phyloP scores from a whole-genome alignment of 805 yeast genomes.

The Starmera pachycereana region DNA sequence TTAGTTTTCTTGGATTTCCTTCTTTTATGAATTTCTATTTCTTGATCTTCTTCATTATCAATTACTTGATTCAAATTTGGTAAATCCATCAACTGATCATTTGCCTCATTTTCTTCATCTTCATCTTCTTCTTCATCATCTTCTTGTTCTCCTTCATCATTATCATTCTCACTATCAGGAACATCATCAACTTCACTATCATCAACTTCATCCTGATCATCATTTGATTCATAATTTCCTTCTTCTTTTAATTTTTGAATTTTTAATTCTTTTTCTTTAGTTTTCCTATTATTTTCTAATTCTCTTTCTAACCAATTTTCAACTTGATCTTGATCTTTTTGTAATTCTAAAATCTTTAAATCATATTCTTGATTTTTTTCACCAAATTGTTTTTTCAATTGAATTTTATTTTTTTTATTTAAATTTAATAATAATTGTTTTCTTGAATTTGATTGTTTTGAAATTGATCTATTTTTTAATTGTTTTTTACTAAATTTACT shows the following conservation, averaged over 20 bases:
- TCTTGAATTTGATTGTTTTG: slow-evolving; percentile 7
- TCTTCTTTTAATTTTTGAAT: slow-evolving; percentile 14
- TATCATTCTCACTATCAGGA: slow-evolving; percentile 3
- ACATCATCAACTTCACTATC: slow-evolving; percentile 7
- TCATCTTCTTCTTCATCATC: slow-evolving; percentile 3
- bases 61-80: neutral
- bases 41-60: slow-evolving; percentile 9
- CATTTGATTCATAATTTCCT: slow-evolving; percentile 4
- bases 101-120: slow-evolving; percentile 2
- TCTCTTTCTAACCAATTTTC: slow-evolving; percentile 15
- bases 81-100: slow-evolving; percentile 3
- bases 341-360: slow-evolving; percentile 19
- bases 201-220: slow-evolving; percentile 5
- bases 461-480: slow-evolving; percentile 2
- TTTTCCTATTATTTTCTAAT: slow-evolving; percentile 11
- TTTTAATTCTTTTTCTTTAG: slow-evolving; percentile 25
- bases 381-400: slow-evolving; percentile 42
- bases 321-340: slow-evolving; percentile 12
- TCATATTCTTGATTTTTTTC: slow-evolving; percentile 36
- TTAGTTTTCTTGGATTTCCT: neutral
- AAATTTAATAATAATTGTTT: slow-evolving; percentile 26
- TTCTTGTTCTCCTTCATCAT: slow-evolving; percentile 3
- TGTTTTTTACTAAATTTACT: slow-evolving; percentile 22
- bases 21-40: neutral
- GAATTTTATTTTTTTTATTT: slow-evolving; percentile 34